phyloP scores from a whole-genome alignment of 495 filamentous ascomycete genomes.

The Neurospora tetraspora region DNA sequence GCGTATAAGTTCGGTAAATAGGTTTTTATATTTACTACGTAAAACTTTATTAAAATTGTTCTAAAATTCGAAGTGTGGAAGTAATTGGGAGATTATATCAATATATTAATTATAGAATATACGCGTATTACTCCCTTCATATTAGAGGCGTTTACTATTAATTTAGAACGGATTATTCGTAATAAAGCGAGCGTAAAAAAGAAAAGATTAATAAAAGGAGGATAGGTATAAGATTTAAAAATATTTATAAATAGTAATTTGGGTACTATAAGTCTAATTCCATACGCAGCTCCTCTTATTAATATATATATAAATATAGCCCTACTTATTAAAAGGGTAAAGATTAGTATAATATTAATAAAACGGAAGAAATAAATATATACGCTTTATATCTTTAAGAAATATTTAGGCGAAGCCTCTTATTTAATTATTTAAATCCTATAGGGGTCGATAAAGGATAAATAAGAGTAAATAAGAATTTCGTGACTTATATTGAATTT shows the following conservation, averaged over 20 bases:
- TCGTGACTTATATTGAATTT: too few species aligned
- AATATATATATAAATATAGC: neutral
- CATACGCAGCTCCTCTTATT: too few species aligned
- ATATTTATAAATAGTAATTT: neutral
- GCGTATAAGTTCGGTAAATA: neutral
- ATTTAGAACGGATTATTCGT: neutral
- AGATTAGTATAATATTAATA: too few species aligned
- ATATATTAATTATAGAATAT: neutral
- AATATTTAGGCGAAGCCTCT: too few species aligned
- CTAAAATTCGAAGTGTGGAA: neutral
- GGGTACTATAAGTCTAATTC: neutral
- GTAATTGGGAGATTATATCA: neutral
- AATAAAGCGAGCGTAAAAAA: neutral
- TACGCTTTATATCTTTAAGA: too few species aligned
- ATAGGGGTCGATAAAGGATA: too few species aligned
- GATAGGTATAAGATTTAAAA: neutral
- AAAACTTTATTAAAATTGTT: neutral
- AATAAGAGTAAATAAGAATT: too few species aligned
- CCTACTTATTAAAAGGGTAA: too few species aligned
- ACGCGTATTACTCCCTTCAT: neutral
- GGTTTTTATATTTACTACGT: neutral
- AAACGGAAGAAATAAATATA: too few species aligned
- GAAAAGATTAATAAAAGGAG: neutral
- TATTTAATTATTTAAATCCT: too few species aligned
- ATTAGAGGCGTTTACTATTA: neutral